Percentiles rank a stretch among this genome's conserved stretches.
Evolutionary conservation across 164 flowering plant genomes (phyloP).

Genomic region (Amborella trichopoda): DNA sequence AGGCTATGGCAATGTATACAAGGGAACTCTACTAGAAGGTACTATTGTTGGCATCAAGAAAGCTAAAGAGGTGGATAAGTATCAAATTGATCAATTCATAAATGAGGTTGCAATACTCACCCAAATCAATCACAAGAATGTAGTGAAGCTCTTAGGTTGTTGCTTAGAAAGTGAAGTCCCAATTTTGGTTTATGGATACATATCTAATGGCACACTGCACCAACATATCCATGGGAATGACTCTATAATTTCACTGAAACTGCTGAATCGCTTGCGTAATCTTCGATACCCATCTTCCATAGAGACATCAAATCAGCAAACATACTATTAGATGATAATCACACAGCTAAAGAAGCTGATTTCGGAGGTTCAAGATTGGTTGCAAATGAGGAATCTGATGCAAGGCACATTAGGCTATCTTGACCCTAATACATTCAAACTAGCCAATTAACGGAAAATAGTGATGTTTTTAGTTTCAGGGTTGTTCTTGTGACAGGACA

Average conservation of each 20-base stretch:
- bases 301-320: slow-evolving; percentile 3
- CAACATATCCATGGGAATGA: slow-evolving; percentile 20
- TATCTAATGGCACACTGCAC: slow-evolving; percentile 31
- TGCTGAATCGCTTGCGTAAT: no score
- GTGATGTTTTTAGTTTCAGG: slow-evolving; percentile 6
- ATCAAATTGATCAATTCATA: slow-evolving; percentile 32
- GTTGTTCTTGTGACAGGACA: slow-evolving; percentile 3
- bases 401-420: slow-evolving; percentile 1
- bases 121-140: slow-evolving; percentile 38
- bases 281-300: slow-evolving; percentile 4
- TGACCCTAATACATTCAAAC: slow-evolving; percentile 1
- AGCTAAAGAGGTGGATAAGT: slow-evolving; percentile 25
- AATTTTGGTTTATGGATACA: slow-evolving; percentile 32
- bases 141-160: slow-evolving; percentile 32
- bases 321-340: slow-evolving; percentile 3
- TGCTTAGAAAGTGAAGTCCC: slow-evolving; percentile 38
- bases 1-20: slow-evolving; percentile 9
- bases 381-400: not conserved
- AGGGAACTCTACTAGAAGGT: slow-evolving; percentile 15
- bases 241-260: no score
- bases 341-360: slow-evolving; percentile 2
- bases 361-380: slow-evolving; percentile 1
- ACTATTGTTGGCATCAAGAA: slow-evolving; percentile 32
- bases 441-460: slow-evolving; percentile 2
- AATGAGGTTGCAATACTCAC: slow-evolving; percentile 34